A percentile compares a stretch with the other conserved stretches of the same genome.
phyloP scores from a whole-genome alignment of 140 eudicot genomes.

The Anethum foeniculum region DNA sequence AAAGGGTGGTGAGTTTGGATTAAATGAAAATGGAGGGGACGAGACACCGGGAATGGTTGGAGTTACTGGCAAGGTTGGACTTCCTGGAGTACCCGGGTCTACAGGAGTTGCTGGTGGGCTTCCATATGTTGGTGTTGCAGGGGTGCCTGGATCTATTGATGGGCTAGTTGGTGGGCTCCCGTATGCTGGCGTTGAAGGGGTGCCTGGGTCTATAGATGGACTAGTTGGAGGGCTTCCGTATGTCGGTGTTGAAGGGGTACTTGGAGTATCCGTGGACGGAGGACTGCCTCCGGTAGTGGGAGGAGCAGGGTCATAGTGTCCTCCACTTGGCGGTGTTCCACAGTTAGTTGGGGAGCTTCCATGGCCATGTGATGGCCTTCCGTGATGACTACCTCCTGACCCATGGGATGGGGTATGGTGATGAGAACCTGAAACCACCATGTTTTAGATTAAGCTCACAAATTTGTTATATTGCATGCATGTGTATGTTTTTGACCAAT shows the following conservation, averaged over 20 bases:
- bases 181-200: conserved; percentile 26
- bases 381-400: conserved; percentile 23
- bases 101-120: conserved; percentile 7
- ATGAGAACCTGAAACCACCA: conserved; percentile 10
- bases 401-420: conserved; percentile 20
- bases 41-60: conserved; percentile 31
- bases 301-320: conserved; percentile 43
- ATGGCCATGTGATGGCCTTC: conserved; percentile 19
- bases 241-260: conserved; percentile 7
- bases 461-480: not conserved
- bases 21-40: conserved; percentile 23
- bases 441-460: not conserved
- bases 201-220: conserved; percentile 15
- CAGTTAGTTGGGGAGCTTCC: conserved; percentile 42
- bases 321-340: conserved; percentile 52
- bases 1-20: conserved; percentile 56
- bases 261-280: not conserved
- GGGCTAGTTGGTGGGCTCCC: conserved; percentile 19
- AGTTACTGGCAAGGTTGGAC: conserved; percentile 7
- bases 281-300: conserved; percentile 23
- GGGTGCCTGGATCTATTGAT: conserved; percentile 21
- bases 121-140: conserved; percentile 20
- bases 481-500: not conserved
- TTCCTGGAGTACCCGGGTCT: conserved; percentile 1
- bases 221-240: conserved; percentile 18